A percentile compares a stretch with the other conserved stretches of the same genome.
Evolutionary conservation across 441 rosid genomes (phyloP).

Genomic region (Kokia cookei): DNA sequence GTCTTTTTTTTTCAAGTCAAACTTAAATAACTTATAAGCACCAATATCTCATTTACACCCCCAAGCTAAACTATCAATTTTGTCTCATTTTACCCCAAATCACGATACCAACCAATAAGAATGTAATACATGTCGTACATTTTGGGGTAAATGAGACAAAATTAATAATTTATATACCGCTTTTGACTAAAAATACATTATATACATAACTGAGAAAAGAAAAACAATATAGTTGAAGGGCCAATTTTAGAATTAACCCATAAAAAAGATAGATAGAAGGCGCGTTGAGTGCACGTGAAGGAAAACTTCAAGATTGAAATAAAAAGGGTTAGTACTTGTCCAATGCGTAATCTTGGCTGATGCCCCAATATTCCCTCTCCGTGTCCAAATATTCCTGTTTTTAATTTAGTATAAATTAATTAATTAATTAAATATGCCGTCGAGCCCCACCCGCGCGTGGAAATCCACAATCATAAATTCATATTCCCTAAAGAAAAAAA

Average conservation of each 20-base stretch:
- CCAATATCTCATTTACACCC: too few relatives aligned
- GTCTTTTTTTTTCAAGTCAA: too few relatives aligned
- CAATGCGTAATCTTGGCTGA: constrained; percentile 10
- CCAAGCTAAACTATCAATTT: too few relatives aligned
- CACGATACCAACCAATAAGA: too few relatives aligned
- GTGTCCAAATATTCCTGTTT: constrained; percentile 37
- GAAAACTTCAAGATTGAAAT: neutral
- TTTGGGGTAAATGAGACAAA: too few relatives aligned
- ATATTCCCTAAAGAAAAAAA: neutral
- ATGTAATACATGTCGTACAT: too few relatives aligned
- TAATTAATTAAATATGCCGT: constrained; percentile 9
- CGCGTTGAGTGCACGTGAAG: neutral
- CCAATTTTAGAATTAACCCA: neutral
- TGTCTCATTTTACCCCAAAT: too few relatives aligned
- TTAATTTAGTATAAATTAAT: neutral
- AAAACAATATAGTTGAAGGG: too few relatives aligned
- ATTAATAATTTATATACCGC: too few relatives aligned
- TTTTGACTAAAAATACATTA: too few relatives aligned
- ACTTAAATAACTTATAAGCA: too few relatives aligned
- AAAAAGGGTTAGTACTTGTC: constrained; percentile 23
- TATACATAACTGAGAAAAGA: too few relatives aligned
- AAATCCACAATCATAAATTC: constrained; percentile 1
- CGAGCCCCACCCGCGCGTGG: constrained; percentile 45
- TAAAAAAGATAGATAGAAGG: neutral
- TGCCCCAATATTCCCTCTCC: constrained; percentile 71